Conservation (phyloP, 1,284 basidiomycete genomes). For the Phellopilus nigrolimitatus region DNA sequence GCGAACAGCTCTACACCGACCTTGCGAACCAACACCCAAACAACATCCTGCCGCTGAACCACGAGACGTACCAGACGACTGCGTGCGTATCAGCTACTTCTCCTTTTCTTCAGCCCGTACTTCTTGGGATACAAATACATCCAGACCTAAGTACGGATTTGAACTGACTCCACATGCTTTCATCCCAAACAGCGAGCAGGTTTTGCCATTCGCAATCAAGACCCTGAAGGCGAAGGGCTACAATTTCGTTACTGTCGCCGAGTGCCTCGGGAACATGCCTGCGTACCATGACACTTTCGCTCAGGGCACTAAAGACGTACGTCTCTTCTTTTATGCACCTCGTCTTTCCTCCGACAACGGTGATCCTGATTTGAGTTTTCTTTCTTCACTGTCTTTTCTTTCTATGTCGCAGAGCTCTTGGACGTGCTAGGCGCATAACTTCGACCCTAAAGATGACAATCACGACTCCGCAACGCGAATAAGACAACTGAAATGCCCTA, state of each 20-base stretch:
- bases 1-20: constrained; percentile 29
- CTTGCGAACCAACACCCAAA: constrained; percentile 31
- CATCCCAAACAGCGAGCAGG: constrained; percentile 14
- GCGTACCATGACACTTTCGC: constrained; percentile 5
- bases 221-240: constrained; percentile 32
- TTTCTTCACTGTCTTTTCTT: not conserved
- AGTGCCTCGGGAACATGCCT: constrained; percentile 37
- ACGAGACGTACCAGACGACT: constrained; percentile 38
- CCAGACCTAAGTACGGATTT: no score
- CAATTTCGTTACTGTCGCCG: constrained; percentile 41
- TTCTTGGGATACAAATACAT: not conserved
- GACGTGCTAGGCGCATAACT: constrained; percentile 16
- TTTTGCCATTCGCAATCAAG: constrained; percentile 27
- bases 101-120: not conserved
- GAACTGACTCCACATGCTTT: not conserved
- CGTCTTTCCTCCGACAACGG: not conserved
- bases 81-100: constrained; percentile 30
- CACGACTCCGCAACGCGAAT: no score
- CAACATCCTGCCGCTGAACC: constrained; percentile 41
- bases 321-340: not conserved
- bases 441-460: no score
- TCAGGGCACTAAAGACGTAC: constrained; percentile 16
- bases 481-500: no score
- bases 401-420: constrained; percentile 16
- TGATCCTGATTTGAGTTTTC: no score